Evolutionary conservation across 768 basidiomycete genomes (phyloP).

Genomic region (Boletus sensibilis): DNA sequence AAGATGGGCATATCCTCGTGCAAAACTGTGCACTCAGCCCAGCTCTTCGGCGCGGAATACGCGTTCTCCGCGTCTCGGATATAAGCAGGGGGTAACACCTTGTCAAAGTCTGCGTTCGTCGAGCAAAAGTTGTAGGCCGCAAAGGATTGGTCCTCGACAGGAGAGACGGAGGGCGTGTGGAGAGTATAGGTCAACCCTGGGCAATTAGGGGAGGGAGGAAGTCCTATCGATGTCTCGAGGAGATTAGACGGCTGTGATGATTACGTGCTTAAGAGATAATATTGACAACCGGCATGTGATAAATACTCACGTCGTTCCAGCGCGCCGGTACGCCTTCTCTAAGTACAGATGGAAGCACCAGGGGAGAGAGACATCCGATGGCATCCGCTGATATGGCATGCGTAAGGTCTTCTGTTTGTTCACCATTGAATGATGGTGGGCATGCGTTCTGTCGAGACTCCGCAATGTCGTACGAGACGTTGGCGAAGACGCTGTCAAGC

Average conservation of each 20-base stretch:
- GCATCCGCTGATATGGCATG: conserved; percentile 24
- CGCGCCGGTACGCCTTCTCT: conserved; percentile 31
- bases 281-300: conserved; percentile 11
- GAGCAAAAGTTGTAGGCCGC: conserved; percentile 19
- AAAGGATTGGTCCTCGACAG: conserved; percentile 26
- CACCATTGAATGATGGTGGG: conserved; percentile 11
- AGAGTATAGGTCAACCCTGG: conserved; percentile 23
- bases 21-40: conserved; percentile 23
- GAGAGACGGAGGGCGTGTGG: conserved; percentile 27
- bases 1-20: conserved; percentile 28
- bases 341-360: conserved; percentile 33
- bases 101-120: conserved; percentile 10
- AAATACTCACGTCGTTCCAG: conserved; percentile 34
- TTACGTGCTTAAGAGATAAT: conserved; percentile 19
- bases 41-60: conserved; percentile 29
- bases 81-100: conserved; percentile 11
- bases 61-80: conserved; percentile 14
- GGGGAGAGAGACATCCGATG: conserved; percentile 29
- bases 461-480: conserved; percentile 31
- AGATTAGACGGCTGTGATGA: conserved; percentile 33
- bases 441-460: conserved; percentile 19
- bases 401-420: conserved; percentile 23
- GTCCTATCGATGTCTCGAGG: conserved; percentile 32
- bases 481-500: conserved; percentile 31
- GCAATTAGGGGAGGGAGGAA: conserved; percentile 26